Percentiles rank a stretch among this genome's conserved stretches.
phyloP scores from a whole-genome alignment of 163 green algal genomes.

The Chlorella variabilis region DNA sequence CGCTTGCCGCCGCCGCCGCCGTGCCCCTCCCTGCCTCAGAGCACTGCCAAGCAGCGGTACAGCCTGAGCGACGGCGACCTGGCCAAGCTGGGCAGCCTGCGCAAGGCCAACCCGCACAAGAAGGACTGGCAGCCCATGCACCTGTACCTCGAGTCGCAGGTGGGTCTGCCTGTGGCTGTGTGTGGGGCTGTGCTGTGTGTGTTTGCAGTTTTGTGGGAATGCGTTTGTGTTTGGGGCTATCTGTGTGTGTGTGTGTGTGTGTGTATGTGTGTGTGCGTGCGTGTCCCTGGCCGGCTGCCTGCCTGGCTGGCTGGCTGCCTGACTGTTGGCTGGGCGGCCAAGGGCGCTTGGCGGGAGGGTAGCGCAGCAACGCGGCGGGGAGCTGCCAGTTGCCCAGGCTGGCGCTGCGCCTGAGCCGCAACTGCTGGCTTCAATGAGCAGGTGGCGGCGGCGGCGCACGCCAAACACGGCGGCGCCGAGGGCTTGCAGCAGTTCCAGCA shows the following conservation, averaged over 20 bases:
- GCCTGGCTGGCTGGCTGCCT: too few species aligned
- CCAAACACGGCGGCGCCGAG: conserved; percentile 52
- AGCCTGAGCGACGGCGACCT: conserved; percentile 58
- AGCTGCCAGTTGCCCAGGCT: too few species aligned
- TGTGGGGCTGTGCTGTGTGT: background rate
- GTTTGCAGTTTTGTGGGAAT: too few species aligned
- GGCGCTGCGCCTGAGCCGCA: too few species aligned
- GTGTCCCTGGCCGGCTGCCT: too few species aligned
- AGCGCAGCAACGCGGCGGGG: too few species aligned
- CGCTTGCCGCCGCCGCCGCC: too few species aligned
- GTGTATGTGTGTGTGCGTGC: too few species aligned
- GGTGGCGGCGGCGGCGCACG: conserved; percentile 42
- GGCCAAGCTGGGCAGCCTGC: conserved; percentile 52
- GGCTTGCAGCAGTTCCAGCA: conserved; percentile 25
- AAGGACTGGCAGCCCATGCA: conserved; percentile 64
- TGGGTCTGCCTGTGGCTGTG: background rate
- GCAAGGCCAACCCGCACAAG: conserved; percentile 55
- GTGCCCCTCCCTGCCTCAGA: conserved; percentile 40
- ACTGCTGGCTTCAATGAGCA: background rate
- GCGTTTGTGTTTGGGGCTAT: too few species aligned
- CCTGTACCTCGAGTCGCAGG: conserved; percentile 62
- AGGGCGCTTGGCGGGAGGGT: too few species aligned
- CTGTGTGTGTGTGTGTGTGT: too few species aligned
- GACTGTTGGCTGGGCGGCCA: too few species aligned
- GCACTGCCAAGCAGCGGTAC: conserved; percentile 54